Conservation (phyloP, 768 basidiomycete genomes). For the Suillus plorans region DNA sequence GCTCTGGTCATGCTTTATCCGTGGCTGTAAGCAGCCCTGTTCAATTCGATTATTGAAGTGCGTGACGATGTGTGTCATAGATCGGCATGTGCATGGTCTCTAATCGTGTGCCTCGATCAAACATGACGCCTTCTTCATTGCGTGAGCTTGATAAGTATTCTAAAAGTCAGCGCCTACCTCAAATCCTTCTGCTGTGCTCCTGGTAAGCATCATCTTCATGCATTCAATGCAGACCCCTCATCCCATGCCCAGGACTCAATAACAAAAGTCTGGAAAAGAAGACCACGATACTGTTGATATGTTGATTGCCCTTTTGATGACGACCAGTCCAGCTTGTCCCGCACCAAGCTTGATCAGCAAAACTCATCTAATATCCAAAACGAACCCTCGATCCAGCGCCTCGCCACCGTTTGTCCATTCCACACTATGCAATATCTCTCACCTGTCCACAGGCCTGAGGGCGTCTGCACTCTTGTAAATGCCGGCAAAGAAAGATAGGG, state of each 20-base stretch:
- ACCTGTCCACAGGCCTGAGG: too few relatives aligned
- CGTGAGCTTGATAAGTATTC: slow-evolving; percentile 53
- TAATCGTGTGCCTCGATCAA: slow-evolving; percentile 48
- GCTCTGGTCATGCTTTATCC: slow-evolving; percentile 68
- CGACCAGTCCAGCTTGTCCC: slow-evolving; percentile 28
- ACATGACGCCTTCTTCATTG: slow-evolving; percentile 45
- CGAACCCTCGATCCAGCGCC: not conserved
- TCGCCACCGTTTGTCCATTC: slow-evolving; percentile 12
- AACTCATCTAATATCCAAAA: slow-evolving; percentile 42
- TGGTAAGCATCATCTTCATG: slow-evolving; percentile 35
- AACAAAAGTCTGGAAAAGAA: slow-evolving; percentile 39
- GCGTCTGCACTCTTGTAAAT: too few relatives aligned
- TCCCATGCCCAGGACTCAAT: slow-evolving; percentile 37
- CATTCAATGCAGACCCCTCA: not conserved
- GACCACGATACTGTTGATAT: slow-evolving; percentile 35
- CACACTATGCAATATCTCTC: slow-evolving; percentile 3
- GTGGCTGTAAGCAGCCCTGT: slow-evolving; percentile 49
- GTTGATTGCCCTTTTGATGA: slow-evolving; percentile 30
- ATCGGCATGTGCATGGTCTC: slow-evolving; percentile 58
- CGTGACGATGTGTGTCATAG: slow-evolving; percentile 31
- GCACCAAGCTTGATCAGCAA: slow-evolving; percentile 56
- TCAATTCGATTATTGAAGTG: not conserved
- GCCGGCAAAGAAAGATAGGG: slow-evolving; percentile 1
- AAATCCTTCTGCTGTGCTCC: slow-evolving; percentile 41
- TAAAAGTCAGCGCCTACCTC: slow-evolving; percentile 44